phyloP scores from a whole-genome alignment of 2,329 filamentous ascomycete species.

The Pezicula rhizophila region DNA sequence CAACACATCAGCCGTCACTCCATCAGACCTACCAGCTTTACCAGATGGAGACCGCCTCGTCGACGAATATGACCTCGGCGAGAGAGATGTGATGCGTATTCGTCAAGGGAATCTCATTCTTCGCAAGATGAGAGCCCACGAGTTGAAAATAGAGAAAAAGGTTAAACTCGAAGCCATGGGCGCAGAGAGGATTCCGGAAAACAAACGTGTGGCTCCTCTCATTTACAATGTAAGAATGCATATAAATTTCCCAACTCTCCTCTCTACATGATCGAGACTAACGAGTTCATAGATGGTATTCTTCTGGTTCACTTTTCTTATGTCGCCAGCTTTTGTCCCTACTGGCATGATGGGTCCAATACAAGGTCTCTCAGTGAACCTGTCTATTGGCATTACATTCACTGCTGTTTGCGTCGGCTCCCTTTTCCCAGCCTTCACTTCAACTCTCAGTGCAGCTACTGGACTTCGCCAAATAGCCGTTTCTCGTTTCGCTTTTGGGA shows the following conservation, averaged over 20 bases:
- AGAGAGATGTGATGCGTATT: background rate
- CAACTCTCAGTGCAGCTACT: constrained; percentile 11
- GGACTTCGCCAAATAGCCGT: constrained; percentile 25
- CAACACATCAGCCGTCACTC: too few relatives aligned
- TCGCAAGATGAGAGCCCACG: background rate
- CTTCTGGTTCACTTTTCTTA: constrained; percentile 6
- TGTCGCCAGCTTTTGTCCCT: constrained; percentile 12
- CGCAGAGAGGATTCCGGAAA: background rate
- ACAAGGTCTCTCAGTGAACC: constrained; percentile 21
- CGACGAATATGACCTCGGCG: background rate
- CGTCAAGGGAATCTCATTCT: background rate
- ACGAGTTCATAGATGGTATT: background rate
- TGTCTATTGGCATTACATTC: constrained; percentile 19
- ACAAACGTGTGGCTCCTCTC: background rate
- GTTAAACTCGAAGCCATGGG: background rate
- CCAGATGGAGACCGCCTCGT: background rate
- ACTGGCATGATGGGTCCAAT: constrained; percentile 23
- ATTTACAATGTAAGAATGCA: background rate
- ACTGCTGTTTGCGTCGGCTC: constrained; percentile 20
- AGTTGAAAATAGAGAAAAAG: background rate
- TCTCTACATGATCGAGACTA: too few relatives aligned
- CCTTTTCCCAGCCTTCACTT: constrained; percentile 10
- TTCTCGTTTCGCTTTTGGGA: constrained; percentile 24
- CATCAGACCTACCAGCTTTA: too few relatives aligned
- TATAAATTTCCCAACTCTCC: background rate